Percentiles rank a stretch among this genome's conserved stretches.
These are phyloP conservation scores for Effrenium voratum DNA, from an alignment of 73 alveolate species.

Conservation along the genomic window DNA sequence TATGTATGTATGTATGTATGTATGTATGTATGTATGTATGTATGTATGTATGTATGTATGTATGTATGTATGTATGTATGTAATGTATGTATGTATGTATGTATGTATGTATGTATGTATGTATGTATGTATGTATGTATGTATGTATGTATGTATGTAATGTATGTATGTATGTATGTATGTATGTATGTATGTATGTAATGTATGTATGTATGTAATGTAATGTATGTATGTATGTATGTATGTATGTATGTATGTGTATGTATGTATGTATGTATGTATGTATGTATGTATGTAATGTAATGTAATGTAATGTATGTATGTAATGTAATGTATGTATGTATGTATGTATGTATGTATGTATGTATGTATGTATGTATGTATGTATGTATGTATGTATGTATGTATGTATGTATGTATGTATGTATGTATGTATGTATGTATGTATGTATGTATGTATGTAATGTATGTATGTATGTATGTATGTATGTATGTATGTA, in stretches of 20 bases:
- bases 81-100: background rate
- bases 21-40: too few species aligned
- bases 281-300: background rate
- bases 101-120: background rate
- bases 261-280: background rate
- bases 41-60: too few species aligned
- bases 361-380: background rate
- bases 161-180: background rate
- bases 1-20: too few species aligned
- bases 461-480: too few species aligned
- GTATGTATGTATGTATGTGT: background rate
- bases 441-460: background rate
- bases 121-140: background rate
- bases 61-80: too few species aligned
- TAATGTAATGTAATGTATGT: too few species aligned
- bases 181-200: background rate
- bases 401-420: background rate
- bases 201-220: too few species aligned
- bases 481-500: too few species aligned
- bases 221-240: background rate
- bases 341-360: background rate
- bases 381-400: background rate
- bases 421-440: background rate
- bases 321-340: too few species aligned
- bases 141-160: background rate